A percentile compares a stretch with the other conserved stretches of the same genome.
Conservation (phyloP, 2,329 filamentous ascomycete species). For the Diaporthe citri region DNA sequence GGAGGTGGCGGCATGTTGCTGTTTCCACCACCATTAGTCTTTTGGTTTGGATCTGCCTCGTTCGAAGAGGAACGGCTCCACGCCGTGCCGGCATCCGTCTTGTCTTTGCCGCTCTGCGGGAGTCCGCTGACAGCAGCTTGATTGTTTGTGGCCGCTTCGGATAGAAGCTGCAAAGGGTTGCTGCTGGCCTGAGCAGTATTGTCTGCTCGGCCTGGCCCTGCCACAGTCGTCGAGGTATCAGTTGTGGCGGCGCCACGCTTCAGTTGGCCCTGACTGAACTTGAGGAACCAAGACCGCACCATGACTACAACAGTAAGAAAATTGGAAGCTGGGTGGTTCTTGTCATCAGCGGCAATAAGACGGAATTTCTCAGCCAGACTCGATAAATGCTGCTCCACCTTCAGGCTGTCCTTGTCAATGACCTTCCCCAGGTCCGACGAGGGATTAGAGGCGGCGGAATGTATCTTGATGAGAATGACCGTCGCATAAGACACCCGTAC, state of each 20-base stretch:
- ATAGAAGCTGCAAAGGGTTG: constrained; percentile 68
- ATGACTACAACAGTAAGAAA: constrained; percentile 79
- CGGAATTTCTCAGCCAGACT: constrained; percentile 77
- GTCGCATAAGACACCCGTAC: constrained; percentile 79
- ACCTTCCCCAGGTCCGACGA: constrained; percentile 77
- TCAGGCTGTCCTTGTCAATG: constrained; percentile 76
- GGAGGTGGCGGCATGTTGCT: constrained; percentile 39
- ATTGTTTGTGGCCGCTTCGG: constrained; percentile 67
- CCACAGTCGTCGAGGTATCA: constrained; percentile 41
- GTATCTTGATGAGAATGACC: constrained; percentile 80
- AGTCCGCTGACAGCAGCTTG: constrained; percentile 41
- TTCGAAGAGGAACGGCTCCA: constrained; percentile 9
- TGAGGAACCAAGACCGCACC: constrained; percentile 77
- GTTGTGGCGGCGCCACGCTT: constrained; percentile 33
- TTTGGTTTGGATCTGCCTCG: not conserved
- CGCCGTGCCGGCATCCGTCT: constrained; percentile 30
- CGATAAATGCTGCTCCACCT: constrained; percentile 75
- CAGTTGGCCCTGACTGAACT: constrained; percentile 48
- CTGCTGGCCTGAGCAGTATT: constrained; percentile 53
- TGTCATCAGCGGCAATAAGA: constrained; percentile 71
- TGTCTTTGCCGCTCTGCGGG: constrained; percentile 13
- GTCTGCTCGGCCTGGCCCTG: constrained; percentile 42
- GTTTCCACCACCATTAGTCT: constrained; percentile 25
- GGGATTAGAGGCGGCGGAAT: constrained; percentile 74
- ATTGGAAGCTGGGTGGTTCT: constrained; percentile 75